A percentile compares a stretch with the other conserved stretches of the same genome.
Conservation (phyloP, 2,329 filamentous ascomycete species). For the Exophiala spinifera region DNA sequence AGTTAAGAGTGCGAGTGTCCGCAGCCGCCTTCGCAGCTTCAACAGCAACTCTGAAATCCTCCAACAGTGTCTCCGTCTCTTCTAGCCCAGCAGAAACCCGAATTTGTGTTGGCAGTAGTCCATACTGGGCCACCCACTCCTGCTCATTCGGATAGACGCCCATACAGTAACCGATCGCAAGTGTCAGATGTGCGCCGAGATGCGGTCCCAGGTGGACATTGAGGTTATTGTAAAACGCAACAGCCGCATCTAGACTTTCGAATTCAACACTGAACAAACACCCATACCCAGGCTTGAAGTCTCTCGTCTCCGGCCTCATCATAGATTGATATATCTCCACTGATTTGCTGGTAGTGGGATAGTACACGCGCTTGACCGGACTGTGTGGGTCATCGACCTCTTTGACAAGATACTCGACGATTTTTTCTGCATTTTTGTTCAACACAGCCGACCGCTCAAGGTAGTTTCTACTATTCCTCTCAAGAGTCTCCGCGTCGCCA, state of each 20-base stretch:
- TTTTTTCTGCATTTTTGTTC: conserved; percentile 24
- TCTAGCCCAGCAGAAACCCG: conserved; percentile 23
- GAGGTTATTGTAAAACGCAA: conserved; percentile 34
- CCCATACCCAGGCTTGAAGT: conserved; percentile 55
- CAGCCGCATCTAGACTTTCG: conserved; percentile 18
- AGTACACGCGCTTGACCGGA: conserved; percentile 27
- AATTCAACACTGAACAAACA: conserved; percentile 56
- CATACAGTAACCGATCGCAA: conserved; percentile 18
- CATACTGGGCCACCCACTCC: conserved; percentile 14
- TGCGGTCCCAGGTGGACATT: conserved; percentile 34
- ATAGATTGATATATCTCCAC: conserved; percentile 22
- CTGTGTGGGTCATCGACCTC: conserved; percentile 19
- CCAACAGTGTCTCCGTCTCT: conserved; percentile 14
- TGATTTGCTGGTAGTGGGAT: conserved; percentile 23
- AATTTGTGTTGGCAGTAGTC: conserved; percentile 14
- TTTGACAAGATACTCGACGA: conserved; percentile 28
- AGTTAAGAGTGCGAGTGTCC: too few species aligned
- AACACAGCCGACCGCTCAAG: conserved; percentile 25
- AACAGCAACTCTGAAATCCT: conserved; percentile 16
- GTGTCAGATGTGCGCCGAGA: conserved; percentile 21
- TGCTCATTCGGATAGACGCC: conserved; percentile 15
- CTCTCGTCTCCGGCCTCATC: conserved; percentile 33
- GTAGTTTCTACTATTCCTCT: conserved; percentile 29
- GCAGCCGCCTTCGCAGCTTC: conserved; percentile 11
- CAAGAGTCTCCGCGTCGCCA: conserved; percentile 27